Conservation (phyloP, 352 stramenopile genomes). For the Phytopythium ostracodes region DNA sequence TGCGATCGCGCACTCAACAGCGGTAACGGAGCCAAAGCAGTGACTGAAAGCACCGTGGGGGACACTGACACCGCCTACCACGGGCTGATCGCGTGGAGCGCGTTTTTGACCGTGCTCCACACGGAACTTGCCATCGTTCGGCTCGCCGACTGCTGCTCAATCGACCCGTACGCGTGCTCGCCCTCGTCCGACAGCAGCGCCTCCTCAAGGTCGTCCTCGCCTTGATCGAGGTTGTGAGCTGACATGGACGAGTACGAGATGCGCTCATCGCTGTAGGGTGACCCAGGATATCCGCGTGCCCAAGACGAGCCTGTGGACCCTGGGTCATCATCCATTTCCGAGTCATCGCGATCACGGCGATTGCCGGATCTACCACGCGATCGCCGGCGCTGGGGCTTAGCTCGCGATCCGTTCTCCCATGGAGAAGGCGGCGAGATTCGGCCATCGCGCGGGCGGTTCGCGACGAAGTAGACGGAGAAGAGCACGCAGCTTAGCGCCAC, state of each 20-base stretch:
- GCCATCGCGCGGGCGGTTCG: conserved; percentile 62
- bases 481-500: conserved; percentile 80
- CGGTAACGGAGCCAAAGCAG: no score
- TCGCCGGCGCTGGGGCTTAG: conserved; percentile 11
- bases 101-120: conserved; percentile 52
- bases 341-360: conserved; percentile 14
- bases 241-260: conserved; percentile 22
- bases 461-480: conserved; percentile 87
- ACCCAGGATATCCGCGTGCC: conserved; percentile 22
- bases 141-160: conserved; percentile 20
- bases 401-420: neutral
- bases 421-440: conserved; percentile 11
- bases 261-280: conserved; percentile 26
- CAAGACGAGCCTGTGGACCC: conserved; percentile 19
- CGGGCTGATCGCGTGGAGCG: conserved; percentile 63
- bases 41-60: no score
- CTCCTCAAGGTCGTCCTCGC: conserved; percentile 61
- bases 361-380: conserved; percentile 15
- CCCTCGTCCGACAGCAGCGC: conserved; percentile 66
- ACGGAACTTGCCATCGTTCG: conserved; percentile 14
- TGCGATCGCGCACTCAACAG: neutral
- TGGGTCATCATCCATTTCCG: conserved; percentile 10
- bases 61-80: conserved; percentile 42
- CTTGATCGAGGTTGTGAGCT: conserved; percentile 1
- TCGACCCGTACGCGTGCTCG: conserved; percentile 65